phyloP scores from a whole-genome alignment of 495 filamentous ascomycete species.

The Daldinia decipiens region DNA sequence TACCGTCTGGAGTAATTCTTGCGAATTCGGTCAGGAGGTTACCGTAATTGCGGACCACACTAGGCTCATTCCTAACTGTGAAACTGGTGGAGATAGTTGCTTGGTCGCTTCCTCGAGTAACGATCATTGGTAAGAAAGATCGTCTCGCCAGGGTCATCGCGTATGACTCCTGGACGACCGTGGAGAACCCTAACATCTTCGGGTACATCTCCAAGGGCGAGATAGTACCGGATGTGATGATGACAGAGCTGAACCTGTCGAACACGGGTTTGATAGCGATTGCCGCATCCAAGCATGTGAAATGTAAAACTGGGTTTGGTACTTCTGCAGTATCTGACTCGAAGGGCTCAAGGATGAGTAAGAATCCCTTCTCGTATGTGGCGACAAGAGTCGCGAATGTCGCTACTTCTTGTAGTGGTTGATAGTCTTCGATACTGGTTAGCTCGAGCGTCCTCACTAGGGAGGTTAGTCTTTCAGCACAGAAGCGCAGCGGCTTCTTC shows the following conservation, averaged over 20 bases:
- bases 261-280: constrained; percentile 99
- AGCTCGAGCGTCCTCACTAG: constrained; percentile 95
- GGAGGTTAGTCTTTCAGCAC: constrained; percentile 92
- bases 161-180: constrained; percentile 96
- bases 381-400: constrained; percentile 98
- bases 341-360: constrained; percentile 94
- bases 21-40: constrained; percentile 91
- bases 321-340: constrained; percentile 96
- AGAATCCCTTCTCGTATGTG: constrained; percentile 97
- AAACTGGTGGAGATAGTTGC: constrained; percentile 90
- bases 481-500: constrained; percentile 94
- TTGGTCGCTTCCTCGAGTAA: constrained; percentile 94
- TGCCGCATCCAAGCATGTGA: constrained; percentile 95
- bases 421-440: constrained; percentile 97
- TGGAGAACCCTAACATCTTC: constrained; percentile 93
- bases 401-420: constrained; percentile 95
- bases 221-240: constrained; percentile 98
- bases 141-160: constrained; percentile 94
- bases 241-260: constrained; percentile 95
- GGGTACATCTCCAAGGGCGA: constrained; percentile 99
- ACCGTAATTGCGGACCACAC: constrained; percentile 95
- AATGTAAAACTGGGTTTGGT: constrained; percentile 94
- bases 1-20: constrained; percentile 92
- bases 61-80: constrained; percentile 92
- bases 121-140: constrained; percentile 97